Conservation (phyloP, 2,329 filamentous ascomycete genomes). For the Neonectria ditissima region DNA sequence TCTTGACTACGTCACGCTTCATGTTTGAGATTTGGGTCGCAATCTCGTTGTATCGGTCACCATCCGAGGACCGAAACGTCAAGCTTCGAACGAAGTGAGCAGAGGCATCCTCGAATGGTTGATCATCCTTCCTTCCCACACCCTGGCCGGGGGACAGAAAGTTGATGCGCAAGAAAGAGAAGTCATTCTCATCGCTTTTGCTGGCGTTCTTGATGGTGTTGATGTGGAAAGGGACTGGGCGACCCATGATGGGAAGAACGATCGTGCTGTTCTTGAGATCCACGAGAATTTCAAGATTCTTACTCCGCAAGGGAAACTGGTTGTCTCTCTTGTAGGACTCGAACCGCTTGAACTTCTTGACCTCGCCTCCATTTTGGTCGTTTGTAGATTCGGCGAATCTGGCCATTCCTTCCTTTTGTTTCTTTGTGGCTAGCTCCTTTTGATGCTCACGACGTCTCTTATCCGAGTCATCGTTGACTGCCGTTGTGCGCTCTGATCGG, state of each 20-base stretch:
- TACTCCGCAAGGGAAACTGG: conserved; percentile 85
- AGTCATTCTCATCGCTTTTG: conserved; percentile 96
- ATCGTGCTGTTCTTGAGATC: conserved; percentile 92
- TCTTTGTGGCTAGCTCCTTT: conserved; percentile 86
- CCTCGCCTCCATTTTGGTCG: conserved; percentile 87
- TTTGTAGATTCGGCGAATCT: conserved; percentile 88
- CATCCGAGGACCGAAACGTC: conserved; percentile 92
- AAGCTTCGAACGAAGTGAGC: conserved; percentile 96
- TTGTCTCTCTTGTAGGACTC: conserved; percentile 99
- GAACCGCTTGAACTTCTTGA: conserved; percentile 99
- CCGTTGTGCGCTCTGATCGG: conserved; percentile 88
- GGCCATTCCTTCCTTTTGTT: conserved; percentile 87
- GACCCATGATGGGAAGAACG: conserved; percentile 95
- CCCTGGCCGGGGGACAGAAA: conserved; percentile 97
- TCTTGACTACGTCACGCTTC: conserved; percentile 91
- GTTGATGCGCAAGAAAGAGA: conserved; percentile 94
- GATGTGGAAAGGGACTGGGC: conserved; percentile 98
- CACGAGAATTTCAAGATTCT: conserved; percentile 89
- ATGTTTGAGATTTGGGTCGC: conserved; percentile 94
- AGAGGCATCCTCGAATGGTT: conserved; percentile 95
- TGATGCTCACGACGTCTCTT: conserved; percentile 90
- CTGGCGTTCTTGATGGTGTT: conserved; percentile 98
- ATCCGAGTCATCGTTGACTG: conserved; percentile 90
- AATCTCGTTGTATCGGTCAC: conserved; percentile 89
- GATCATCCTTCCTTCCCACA: conserved; percentile 96